Percentiles rank a stretch among this genome's conserved stretches.
Evolutionary conservation across 139 green algal genomes (phyloP).

Genomic region (Klebsormidium nitens): DNA sequence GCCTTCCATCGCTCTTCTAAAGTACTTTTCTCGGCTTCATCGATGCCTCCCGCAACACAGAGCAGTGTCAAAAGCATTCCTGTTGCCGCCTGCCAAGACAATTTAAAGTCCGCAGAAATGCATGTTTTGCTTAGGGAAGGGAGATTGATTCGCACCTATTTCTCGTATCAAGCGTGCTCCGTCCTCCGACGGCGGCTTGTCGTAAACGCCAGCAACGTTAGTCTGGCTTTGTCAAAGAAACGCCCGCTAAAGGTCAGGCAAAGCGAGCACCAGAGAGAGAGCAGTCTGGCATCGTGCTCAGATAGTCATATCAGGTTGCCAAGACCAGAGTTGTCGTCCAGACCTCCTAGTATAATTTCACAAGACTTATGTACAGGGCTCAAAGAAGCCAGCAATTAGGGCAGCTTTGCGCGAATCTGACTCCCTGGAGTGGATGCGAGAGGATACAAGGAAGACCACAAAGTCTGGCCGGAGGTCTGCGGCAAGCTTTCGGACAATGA

Average conservation of each 20-base stretch:
- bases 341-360: neutral
- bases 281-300: neutral
- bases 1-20: too few species aligned
- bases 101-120: neutral
- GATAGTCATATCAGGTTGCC: neutral
- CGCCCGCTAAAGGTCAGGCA: neutral
- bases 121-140: neutral
- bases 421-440: too few species aligned
- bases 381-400: neutral
- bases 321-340: neutral
- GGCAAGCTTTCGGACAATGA: conserved; percentile 23
- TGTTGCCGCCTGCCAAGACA: too few species aligned
- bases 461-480: conserved; percentile 10
- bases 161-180: conserved; percentile 1
- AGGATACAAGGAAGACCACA: conserved; percentile 20
- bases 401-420: neutral
- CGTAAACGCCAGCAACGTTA: conserved; percentile 13
- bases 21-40: too few species aligned
- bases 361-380: neutral
- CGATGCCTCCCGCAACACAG: too few species aligned
- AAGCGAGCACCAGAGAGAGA: neutral
- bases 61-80: too few species aligned
- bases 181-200: conserved; percentile 1
- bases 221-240: neutral
- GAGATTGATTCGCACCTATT: conserved; percentile 2